Percentiles rank a stretch among this genome's conserved stretches.
Conservation (phyloP, 306 rosid genomes). For the Pterocarpus macrocarpus region DNA sequence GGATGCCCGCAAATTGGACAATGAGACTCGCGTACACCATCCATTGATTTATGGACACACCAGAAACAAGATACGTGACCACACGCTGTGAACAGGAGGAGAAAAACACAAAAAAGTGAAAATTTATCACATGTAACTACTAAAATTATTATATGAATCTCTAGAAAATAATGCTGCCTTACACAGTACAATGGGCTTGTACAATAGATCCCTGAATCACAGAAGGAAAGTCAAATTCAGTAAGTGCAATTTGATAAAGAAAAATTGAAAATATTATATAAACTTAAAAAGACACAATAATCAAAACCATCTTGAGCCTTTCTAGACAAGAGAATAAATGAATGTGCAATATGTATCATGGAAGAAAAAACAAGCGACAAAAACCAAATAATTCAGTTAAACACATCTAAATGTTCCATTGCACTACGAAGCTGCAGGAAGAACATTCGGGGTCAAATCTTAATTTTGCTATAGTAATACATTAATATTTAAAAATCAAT, state of each 20-base stretch:
- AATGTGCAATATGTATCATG: not conserved
- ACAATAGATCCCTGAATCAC: slow-evolving; percentile 77
- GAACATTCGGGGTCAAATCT: not conserved
- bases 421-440: slow-evolving; percentile 25
- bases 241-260: slow-evolving; percentile 21
- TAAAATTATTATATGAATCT: not conserved
- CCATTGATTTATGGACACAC: slow-evolving; percentile 86
- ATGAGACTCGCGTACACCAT: slow-evolving; percentile 52
- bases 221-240: slow-evolving; percentile 41
- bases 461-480: not conserved
- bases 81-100: slow-evolving; percentile 65
- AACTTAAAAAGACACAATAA: slow-evolving; percentile 19
- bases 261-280: slow-evolving; percentile 22
- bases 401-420: slow-evolving; percentile 9
- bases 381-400: slow-evolving; percentile 5
- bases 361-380: slow-evolving; percentile 25
- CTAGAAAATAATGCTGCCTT: slow-evolving; percentile 48
- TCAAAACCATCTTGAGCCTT: not conserved
- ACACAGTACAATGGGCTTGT: slow-evolving; percentile 90
- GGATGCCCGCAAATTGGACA: slow-evolving; percentile 82
- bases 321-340: not conserved
- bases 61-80: slow-evolving; percentile 93
- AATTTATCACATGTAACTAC: not conserved
- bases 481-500: not conserved
- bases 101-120: slow-evolving; percentile 7